phyloP scores from a whole-genome alignment of 163 green algal genomes.

The Chlamydomonas reinhardtii region DNA sequence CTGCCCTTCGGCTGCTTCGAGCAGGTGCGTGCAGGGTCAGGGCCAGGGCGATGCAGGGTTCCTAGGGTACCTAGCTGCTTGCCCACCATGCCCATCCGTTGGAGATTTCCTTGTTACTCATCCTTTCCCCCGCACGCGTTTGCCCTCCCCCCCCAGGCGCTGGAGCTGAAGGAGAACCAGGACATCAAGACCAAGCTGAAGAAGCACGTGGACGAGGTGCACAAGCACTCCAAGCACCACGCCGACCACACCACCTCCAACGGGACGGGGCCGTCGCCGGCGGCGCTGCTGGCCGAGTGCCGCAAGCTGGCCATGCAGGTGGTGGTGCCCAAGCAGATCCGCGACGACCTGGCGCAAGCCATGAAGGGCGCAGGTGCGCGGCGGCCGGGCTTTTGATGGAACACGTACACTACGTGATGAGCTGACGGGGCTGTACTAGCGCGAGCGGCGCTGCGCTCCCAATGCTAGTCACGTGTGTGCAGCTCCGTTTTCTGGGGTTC shows the following conservation, averaged over 20 bases:
- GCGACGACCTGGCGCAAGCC: slow-evolving; percentile 66
- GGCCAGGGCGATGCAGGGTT: no score
- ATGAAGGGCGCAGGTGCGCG: slow-evolving; percentile 70
- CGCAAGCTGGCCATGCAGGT: slow-evolving; percentile 83
- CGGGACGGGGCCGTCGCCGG: neutral
- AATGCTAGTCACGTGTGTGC: no score
- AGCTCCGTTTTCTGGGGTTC: no score
- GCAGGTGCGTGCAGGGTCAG: slow-evolving; percentile 70
- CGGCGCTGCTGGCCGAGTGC: slow-evolving; percentile 72
- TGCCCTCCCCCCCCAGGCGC: slow-evolving; percentile 50
- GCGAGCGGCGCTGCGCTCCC: no score
- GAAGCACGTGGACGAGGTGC: slow-evolving; percentile 44
- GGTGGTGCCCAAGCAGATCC: slow-evolving; percentile 73
- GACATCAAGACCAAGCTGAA: slow-evolving; percentile 70
- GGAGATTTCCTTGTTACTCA: no score
- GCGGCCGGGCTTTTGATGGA: no score
- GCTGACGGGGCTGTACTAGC: no score
- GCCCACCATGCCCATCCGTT: no score
- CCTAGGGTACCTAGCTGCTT: no score
- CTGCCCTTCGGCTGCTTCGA: slow-evolving; percentile 98
- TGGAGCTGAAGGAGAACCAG: slow-evolving; percentile 81
- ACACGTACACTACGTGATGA: no score
- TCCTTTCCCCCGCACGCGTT: no score
- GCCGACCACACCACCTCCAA: neutral
- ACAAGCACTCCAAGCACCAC: neutral